phyloP scores from a whole-genome alignment of 345 rosid genomes.

The Theobroma cacao region DNA sequence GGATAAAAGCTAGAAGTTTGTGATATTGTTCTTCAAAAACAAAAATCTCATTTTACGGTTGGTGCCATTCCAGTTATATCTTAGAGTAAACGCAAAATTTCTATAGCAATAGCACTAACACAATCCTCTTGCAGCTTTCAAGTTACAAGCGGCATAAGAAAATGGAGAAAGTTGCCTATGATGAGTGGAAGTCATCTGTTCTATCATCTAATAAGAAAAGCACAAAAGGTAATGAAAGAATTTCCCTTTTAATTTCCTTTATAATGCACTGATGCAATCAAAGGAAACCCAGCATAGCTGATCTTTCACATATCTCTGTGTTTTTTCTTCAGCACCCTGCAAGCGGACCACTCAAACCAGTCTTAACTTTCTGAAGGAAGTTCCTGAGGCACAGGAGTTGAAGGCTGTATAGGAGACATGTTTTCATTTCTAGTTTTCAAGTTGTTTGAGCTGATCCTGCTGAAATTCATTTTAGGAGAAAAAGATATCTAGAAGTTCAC shows the following conservation, averaged over 20 bases:
- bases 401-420: constrained; percentile 29
- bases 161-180: constrained; percentile 56
- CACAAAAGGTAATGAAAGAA: constrained; percentile 36
- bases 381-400: constrained; percentile 33
- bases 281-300: neutral
- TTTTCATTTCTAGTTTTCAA: neutral
- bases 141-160: constrained; percentile 65
- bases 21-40: neutral
- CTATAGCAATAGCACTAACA: neutral
- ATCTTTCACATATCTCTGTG: neutral
- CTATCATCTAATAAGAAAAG: constrained; percentile 46
- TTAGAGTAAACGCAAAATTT: too few relatives aligned
- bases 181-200: constrained; percentile 79
- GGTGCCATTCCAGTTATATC: too few relatives aligned
- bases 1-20: neutral
- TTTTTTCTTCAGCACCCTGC: constrained; percentile 44
- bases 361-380: constrained; percentile 51
- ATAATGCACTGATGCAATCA: neutral
- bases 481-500: neutral
- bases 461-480: neutral
- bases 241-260: neutral
- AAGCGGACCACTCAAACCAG: constrained; percentile 58
- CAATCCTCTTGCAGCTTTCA: constrained; percentile 43
- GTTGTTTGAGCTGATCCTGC: neutral
- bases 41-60: too few relatives aligned